Percentiles rank a stretch among this genome's conserved stretches.
Evolutionary conservation across 768 basidiomycete genomes (phyloP).

Genomic region (Lactifluus volemus): DNA sequence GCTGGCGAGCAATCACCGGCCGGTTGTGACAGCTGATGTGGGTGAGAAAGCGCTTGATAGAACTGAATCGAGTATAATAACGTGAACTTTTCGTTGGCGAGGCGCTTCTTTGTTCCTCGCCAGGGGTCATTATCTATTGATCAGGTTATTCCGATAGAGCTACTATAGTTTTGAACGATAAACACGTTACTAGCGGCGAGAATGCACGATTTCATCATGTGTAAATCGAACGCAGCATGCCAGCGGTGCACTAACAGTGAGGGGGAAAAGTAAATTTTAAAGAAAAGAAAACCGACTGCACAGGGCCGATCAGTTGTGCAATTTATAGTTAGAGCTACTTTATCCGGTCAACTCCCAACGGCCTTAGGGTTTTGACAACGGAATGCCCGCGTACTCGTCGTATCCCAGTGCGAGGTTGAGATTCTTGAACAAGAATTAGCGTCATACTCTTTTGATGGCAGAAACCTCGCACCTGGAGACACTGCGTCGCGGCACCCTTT

Average conservation of each 20-base stretch:
- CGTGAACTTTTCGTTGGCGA: neutral
- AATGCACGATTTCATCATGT: neutral
- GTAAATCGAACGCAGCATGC: neutral
- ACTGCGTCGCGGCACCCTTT: constrained; percentile 99
- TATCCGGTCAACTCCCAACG: neutral
- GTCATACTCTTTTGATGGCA: neutral
- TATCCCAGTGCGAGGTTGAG: constrained; percentile 84
- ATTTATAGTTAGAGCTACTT: neutral
- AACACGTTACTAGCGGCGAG: neutral
- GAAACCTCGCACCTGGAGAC: constrained; percentile 64
- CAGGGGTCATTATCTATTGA: neutral
- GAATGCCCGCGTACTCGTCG: constrained; percentile 78
- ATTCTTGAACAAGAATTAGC: constrained; percentile 44
- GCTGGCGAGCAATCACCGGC: neutral
- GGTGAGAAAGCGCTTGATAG: neutral
- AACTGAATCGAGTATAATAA: neutral
- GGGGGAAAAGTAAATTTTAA: neutral
- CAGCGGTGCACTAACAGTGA: neutral
- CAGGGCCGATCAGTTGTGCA: neutral
- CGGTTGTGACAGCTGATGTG: neutral
- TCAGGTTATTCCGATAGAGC: too few species aligned
- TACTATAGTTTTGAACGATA: neutral
- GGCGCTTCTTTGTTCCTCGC: neutral
- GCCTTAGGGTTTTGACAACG: constrained; percentile 22
- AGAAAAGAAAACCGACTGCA: neutral